A percentile compares a stretch with the other conserved stretches of the same genome.
Conservation (phyloP, 208 protist species). For the Leishmania arabica region DNA sequence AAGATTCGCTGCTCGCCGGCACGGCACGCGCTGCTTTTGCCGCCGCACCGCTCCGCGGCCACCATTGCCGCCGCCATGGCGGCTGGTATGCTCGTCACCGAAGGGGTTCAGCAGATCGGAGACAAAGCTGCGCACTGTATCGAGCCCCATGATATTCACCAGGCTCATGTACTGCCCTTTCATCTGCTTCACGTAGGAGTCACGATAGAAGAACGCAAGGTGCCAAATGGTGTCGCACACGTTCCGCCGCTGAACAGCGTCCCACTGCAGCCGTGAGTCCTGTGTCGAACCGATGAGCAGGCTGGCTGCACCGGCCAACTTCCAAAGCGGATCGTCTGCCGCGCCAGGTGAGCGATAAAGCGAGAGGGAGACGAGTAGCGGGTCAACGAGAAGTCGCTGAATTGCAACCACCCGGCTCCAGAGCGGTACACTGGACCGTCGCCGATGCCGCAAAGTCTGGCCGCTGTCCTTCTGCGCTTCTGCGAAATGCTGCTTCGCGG, state of each 20-base stretch:
- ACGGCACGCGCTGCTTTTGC: conserved; percentile 45
- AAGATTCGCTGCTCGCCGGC: conserved; percentile 24
- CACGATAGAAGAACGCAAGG: conserved; percentile 58
- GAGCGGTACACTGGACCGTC: conserved; percentile 7
- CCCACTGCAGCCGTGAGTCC: conserved; percentile 72
- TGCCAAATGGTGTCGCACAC: conserved; percentile 76
- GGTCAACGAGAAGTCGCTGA: conserved; percentile 54
- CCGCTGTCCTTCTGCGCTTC: not conserved
- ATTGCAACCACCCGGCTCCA: conserved; percentile 53
- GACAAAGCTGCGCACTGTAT: conserved; percentile 76
- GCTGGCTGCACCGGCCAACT: conserved; percentile 58
- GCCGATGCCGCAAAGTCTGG: not conserved
- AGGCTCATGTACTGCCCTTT: conserved; percentile 71
- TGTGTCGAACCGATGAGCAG: conserved; percentile 71
- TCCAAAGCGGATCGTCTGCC: conserved; percentile 73
- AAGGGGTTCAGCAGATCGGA: conserved; percentile 60
- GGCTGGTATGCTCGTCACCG: conserved; percentile 9
- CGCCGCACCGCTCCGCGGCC: conserved; percentile 14
- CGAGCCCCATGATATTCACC: conserved; percentile 70
- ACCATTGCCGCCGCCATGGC: not conserved
- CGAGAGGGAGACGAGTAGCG: conserved; percentile 69
- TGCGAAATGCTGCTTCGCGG: not conserved
- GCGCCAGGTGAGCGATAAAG: conserved; percentile 76
- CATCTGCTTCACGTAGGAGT: conserved; percentile 61
- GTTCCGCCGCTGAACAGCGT: conserved; percentile 50